Evolutionary conservation across 495 filamentous ascomycete species (phyloP), one percentile per base, ranked within the genome.

Genomic region (Hypoxylon rickii): DNA sequence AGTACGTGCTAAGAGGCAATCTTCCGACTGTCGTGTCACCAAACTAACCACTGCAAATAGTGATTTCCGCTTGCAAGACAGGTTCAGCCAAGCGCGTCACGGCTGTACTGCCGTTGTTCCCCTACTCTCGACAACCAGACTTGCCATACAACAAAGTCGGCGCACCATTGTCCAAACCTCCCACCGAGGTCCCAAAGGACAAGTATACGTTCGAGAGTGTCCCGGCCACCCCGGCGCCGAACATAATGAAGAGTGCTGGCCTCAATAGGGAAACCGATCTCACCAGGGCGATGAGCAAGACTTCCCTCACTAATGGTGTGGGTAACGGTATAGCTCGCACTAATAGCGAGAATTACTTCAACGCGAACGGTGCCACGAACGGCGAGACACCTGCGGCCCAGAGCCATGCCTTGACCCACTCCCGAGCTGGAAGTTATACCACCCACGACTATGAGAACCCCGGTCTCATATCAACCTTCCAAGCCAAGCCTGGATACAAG

Each of bases 41-140:
- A 31, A 12, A 21, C 52, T 62, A 36, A 62, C 58, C 13, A 16
- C n/a, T 20, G 18, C 24, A 36, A 55, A 52, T 24, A 68, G 66
- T 83, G 80, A 93, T 98, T 60, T 95, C 90, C 15, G 94, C 94
- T 56, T 97, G 95, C 81, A 96, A 97, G 75, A 97, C 90, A 2
- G 94, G 95, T 44, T 95, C 90, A 22, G 94, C 94, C 3, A 88
- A 85, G 68, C 80, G 89, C 47, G 89, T 98, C 60, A 97, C 92
- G 15, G 94, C 89, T 13, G 92, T 98, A 21, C 84, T 98, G 32
- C 94, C 94, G 45, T 82, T 97, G 33, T 98, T 98, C 74, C 94
- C 94, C 0, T 98, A 98, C 72, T 94, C 89, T 47, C 80, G 95
- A 44, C 94, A 98, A 69, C 91, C 89, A 63, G 95, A 98, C 61